Conservation (phyloP, 805 yeast species). For the Wickerhamiella alocasiicola region DNA sequence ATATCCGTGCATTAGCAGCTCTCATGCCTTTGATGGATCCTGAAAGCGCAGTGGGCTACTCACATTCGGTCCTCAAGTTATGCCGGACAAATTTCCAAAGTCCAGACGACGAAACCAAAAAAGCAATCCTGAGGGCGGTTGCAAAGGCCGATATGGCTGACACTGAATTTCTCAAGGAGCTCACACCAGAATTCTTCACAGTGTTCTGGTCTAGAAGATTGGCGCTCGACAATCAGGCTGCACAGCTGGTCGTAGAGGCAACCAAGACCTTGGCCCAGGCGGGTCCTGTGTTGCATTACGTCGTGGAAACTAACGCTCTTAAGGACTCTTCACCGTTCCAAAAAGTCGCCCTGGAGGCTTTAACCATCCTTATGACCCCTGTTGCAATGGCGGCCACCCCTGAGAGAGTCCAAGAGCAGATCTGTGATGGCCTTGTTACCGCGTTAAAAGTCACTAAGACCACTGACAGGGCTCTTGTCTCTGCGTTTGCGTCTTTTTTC, state of each 20-base stretch:
- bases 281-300: slow-evolving; percentile 41
- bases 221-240: slow-evolving; percentile 42
- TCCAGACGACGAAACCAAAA: slow-evolving; percentile 81
- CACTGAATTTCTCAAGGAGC: slow-evolving; percentile 36
- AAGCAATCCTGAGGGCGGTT: slow-evolving; percentile 55
- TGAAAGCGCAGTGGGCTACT: slow-evolving; percentile 66
- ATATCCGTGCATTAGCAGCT: slow-evolving; percentile 63
- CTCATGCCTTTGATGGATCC: slow-evolving; percentile 78
- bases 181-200: slow-evolving; percentile 50
- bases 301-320: slow-evolving; percentile 38
- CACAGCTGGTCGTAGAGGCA: slow-evolving; percentile 55
- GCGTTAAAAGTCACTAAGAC: slow-evolving; percentile 70
- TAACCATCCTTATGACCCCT: slow-evolving; percentile 19
- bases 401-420: slow-evolving; percentile 41
- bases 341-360: slow-evolving; percentile 62
- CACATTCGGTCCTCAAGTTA: slow-evolving; percentile 58
- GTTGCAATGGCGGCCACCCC: slow-evolving; percentile 27
- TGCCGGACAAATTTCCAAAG: slow-evolving; percentile 60
- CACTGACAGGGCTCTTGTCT: slow-evolving; percentile 43
- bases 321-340: slow-evolving; percentile 74
- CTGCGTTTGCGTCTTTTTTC: slow-evolving; percentile 53
- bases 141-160: slow-evolving; percentile 47
- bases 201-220: slow-evolving; percentile 73
- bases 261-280: slow-evolving; percentile 52
- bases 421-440: slow-evolving; percentile 61